These are phyloP conservation scores for Pelargonium australe DNA, from an alignment of 441 rosid species.

Conservation along the genomic window DNA sequence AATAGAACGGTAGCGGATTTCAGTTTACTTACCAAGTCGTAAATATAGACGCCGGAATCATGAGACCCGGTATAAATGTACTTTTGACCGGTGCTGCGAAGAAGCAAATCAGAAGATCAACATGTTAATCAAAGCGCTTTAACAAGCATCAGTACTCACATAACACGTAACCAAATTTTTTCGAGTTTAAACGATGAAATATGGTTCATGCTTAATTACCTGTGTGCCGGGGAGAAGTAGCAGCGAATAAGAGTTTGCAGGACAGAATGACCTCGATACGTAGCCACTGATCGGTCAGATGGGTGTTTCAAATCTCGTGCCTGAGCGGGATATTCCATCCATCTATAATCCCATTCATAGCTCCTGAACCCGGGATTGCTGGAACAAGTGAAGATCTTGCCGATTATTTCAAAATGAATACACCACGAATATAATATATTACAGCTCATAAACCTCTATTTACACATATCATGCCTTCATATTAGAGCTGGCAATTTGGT, in stretches of 20 bases:
- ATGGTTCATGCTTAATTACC: slow-evolving; percentile 29
- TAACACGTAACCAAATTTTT: no score
- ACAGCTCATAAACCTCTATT: no score
- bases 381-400: not conserved
- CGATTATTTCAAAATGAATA: no score
- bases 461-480: no score
- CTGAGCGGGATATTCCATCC: slow-evolving; percentile 50
- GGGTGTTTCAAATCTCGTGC: slow-evolving; percentile 44
- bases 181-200: no score
- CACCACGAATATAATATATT: no score
- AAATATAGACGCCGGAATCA: slow-evolving; percentile 41
- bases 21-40: slow-evolving; percentile 44
- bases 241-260: slow-evolving; percentile 57
- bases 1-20: no score
- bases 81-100: slow-evolving; percentile 63
- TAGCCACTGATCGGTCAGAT: slow-evolving; percentile 46
- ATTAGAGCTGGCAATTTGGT: no score
- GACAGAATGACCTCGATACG: slow-evolving; percentile 57
- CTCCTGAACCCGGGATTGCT: slow-evolving; percentile 29
- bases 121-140: no score
- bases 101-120: not conserved
- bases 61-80: slow-evolving; percentile 61
- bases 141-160: no score
- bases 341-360: slow-evolving; percentile 49
- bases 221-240: slow-evolving; percentile 58